phyloP scores from a whole-genome alignment of 2,329 filamentous ascomycete species.

The Xylariomycetidae sp. region DNA sequence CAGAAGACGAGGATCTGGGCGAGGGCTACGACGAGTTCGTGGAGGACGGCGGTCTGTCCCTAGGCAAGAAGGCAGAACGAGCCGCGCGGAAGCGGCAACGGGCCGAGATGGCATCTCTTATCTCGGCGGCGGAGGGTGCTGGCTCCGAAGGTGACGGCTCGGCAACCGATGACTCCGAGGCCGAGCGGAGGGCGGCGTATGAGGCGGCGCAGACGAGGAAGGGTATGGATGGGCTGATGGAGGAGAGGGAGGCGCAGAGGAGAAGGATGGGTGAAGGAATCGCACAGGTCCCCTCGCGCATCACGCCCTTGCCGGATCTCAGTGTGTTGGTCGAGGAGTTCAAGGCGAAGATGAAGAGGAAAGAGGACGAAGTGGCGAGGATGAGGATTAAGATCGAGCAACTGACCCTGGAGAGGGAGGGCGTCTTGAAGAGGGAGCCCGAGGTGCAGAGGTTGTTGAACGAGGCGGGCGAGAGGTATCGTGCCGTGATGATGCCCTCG shows the following conservation, averaged over 20 bases:
- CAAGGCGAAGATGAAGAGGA: conserved; percentile 53
- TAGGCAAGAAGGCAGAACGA: conserved; percentile 74
- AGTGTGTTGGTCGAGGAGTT: conserved; percentile 63
- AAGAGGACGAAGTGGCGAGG: conserved; percentile 51
- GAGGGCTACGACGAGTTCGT: conserved; percentile 93
- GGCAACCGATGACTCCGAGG: conserved; percentile 70
- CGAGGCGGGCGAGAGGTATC: conserved; percentile 71
- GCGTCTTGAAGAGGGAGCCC: conserved; percentile 63
- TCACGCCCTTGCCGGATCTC: conserved; percentile 73
- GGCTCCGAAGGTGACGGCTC: conserved; percentile 30
- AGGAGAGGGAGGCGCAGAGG: conserved; percentile 39
- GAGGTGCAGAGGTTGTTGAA: conserved; percentile 79
- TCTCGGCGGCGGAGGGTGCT: conserved; percentile 70
- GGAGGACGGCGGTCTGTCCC: conserved; percentile 73
- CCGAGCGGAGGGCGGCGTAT: conserved; percentile 73
- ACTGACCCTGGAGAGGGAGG: conserved; percentile 55
- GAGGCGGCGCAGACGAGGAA: conserved; percentile 81
- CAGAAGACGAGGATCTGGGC: conserved; percentile 85
- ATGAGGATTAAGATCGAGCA: conserved; percentile 54
- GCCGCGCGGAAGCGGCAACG: conserved; percentile 63
- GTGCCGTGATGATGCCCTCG: conserved; percentile 28
- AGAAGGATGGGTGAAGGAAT: conserved; percentile 30
- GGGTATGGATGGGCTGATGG: conserved; percentile 69
- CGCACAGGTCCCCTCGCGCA: conserved; percentile 62
- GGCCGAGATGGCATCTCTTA: conserved; percentile 77